Percentiles rank a stretch among this genome's conserved stretches.
phyloP scores from a whole-genome alignment of 345 rosid species.

The Chamaenerion angustifolium region DNA sequence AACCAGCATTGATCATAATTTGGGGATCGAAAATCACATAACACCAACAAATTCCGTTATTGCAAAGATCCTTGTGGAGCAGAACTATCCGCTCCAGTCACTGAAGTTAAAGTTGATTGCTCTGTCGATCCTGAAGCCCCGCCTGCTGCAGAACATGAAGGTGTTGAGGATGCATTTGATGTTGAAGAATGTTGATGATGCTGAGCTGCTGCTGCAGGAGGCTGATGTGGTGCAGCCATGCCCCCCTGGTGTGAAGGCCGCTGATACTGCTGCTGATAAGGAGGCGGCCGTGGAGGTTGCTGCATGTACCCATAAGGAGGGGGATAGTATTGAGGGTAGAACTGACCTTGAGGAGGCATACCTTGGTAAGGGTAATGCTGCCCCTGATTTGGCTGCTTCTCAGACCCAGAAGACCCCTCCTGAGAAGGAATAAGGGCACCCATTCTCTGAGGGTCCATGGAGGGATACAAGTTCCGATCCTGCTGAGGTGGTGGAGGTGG shows the following conservation, averaged over 20 bases:
- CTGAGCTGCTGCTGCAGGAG: conserved; percentile 7
- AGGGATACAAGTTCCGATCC: conserved; percentile 71
- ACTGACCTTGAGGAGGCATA: conserved; percentile 9
- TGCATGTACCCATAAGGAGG: conserved; percentile 54
- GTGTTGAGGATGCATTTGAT: conserved; percentile 19
- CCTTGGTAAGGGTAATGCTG: conserved; percentile 41
- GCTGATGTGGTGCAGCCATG: conserved; percentile 14
- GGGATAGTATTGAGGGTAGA: conserved; percentile 40
- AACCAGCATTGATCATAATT: no score
- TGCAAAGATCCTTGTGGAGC: conserved; percentile 7
- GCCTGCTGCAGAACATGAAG: conserved; percentile 12
- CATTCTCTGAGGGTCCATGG: conserved; percentile 98
- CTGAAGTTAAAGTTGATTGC: conserved; percentile 8
- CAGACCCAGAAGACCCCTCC: conserved; percentile 38
- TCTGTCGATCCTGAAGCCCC: background rate
- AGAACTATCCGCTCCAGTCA: conserved; percentile 1
- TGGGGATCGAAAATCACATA: background rate
- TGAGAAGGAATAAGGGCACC: conserved; percentile 68
- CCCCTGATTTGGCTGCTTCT: conserved; percentile 23
- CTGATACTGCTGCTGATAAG: conserved; percentile 47
- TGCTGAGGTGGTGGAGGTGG: conserved; percentile 50
- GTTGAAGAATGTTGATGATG: conserved; percentile 10
- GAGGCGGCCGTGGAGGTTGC: conserved; percentile 20
- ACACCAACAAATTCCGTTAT: background rate
- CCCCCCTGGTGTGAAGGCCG: background rate